Evolutionary conservation across 148 eudicot species (phyloP).

Genomic region (Silene uniflora): DNA sequence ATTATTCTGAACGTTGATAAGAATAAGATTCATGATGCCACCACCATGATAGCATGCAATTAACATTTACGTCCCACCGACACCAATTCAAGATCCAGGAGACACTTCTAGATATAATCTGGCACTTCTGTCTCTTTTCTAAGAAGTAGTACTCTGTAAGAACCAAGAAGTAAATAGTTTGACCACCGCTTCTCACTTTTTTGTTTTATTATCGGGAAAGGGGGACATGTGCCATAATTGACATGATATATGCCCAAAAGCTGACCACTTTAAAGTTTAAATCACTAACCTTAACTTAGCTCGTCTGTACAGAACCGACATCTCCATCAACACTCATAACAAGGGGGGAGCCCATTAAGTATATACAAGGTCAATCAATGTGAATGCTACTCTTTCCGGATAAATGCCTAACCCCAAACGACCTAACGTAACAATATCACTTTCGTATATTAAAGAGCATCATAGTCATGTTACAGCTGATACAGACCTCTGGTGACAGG

Average conservation of each 20-base stretch:
- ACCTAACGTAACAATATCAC: neutral
- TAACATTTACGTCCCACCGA: too few relatives aligned
- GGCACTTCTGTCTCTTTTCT: too few relatives aligned
- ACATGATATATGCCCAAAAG: too few relatives aligned
- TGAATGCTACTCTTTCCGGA: neutral
- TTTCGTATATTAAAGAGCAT: neutral
- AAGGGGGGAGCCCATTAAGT: neutral
- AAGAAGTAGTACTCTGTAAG: neutral
- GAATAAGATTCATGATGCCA: neutral
- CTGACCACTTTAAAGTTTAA: constrained; percentile 3
- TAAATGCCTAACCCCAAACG: neutral
- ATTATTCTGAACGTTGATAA: neutral
- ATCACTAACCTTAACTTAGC: neutral
- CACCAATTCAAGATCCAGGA: too few relatives aligned
- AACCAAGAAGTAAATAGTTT: neutral
- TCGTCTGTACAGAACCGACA: neutral
- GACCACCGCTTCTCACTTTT: neutral
- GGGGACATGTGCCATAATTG: neutral
- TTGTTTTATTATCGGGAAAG: neutral
- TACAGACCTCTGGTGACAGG: neutral
- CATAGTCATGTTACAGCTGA: neutral
- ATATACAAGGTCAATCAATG: neutral
- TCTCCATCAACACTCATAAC: neutral
- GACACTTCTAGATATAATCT: too few relatives aligned
- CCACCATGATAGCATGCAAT: neutral